These are phyloP conservation scores for Asterophora lycoperdoides DNA, from an alignment of 768 basidiomycete species.

Conservation along the genomic window DNA sequence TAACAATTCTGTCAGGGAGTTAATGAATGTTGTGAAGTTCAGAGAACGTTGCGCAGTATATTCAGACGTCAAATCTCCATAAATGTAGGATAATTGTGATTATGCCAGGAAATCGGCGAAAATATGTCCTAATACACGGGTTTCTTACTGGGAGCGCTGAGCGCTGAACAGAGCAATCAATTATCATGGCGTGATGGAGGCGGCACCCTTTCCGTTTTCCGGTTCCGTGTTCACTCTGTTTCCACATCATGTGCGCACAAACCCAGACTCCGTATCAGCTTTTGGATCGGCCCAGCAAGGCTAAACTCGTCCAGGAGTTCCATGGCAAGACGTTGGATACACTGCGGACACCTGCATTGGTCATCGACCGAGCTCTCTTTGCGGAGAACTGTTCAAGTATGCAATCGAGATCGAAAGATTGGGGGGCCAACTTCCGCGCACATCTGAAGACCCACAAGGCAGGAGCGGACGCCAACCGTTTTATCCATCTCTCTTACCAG, in stretches of 20 bases:
- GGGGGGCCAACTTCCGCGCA: slow-evolving; percentile 71
- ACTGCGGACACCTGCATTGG: slow-evolving; percentile 71
- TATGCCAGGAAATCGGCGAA: too few species aligned
- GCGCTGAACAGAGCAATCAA: too few species aligned
- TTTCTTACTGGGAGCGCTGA: too few species aligned
- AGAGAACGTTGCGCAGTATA: too few species aligned
- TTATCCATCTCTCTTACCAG: not conserved
- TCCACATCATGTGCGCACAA: slow-evolving; percentile 26
- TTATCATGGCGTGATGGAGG: too few species aligned
- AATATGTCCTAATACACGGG: too few species aligned
- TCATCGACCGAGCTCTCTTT: slow-evolving; percentile 73
- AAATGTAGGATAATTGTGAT: too few species aligned
- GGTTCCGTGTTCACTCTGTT: not conserved
- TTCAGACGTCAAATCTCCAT: too few species aligned
- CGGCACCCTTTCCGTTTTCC: too few species aligned
- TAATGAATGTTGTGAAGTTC: too few species aligned
- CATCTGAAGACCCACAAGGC: slow-evolving; percentile 88
- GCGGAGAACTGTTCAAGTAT: slow-evolving; percentile 70
- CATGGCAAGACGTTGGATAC: slow-evolving; percentile 50
- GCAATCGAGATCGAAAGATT: slow-evolving; percentile 59
- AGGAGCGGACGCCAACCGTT: slow-evolving; percentile 2
- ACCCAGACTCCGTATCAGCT: slow-evolving; percentile 44
- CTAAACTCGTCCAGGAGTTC: slow-evolving; percentile 49
- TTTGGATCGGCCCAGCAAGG: slow-evolving; percentile 40
- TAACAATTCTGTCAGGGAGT: too few species aligned